Evolutionary conservation across 2,329 filamentous ascomycete species (phyloP).

Genomic region (Cladosporium sp.): DNA sequence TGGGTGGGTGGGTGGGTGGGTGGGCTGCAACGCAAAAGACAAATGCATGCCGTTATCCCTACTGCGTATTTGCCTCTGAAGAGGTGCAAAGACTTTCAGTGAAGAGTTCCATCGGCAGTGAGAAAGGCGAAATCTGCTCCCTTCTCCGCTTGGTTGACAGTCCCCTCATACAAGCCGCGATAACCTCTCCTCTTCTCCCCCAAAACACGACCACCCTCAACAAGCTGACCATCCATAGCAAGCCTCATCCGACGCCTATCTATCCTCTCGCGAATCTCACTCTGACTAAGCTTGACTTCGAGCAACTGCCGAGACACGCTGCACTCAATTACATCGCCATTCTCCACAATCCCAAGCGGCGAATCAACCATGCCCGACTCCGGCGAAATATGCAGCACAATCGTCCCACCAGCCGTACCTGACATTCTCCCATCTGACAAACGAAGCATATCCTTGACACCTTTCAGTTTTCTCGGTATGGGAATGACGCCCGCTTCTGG

Average conservation of each 20-base stretch:
- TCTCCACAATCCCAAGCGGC: slow-evolving; percentile 44
- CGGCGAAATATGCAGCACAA: slow-evolving; percentile 50
- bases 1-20: too few species aligned
- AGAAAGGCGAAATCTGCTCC: slow-evolving; percentile 61
- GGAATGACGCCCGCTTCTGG: slow-evolving; percentile 50
- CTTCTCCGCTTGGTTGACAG: slow-evolving; percentile 56
- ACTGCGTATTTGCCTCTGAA: too few species aligned
- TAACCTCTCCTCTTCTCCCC: slow-evolving; percentile 48
- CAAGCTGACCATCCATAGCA: slow-evolving; percentile 22
- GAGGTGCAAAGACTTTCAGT: too few species aligned
- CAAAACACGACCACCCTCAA: slow-evolving; percentile 24
- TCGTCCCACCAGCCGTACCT: slow-evolving; percentile 52
- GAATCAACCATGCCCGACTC: slow-evolving; percentile 46
- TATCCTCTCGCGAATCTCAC: slow-evolving; percentile 38
- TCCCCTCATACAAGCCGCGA: slow-evolving; percentile 54
- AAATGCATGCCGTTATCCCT: too few species aligned
- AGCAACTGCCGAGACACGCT: slow-evolving; percentile 41
- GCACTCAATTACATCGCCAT: slow-evolving; percentile 45
- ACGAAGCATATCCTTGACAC: slow-evolving; percentile 50
- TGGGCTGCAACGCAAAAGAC: too few species aligned
- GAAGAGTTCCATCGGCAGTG: slow-evolving; percentile 33
- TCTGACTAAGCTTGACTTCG: slow-evolving; percentile 38
- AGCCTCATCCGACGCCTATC: slow-evolving; percentile 18
- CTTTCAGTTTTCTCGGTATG: slow-evolving; percentile 46
- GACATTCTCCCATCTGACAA: slow-evolving; percentile 53